These are phyloP conservation scores for Saccharum officinarum DNA, from an alignment of 176 grass and related monocot species.

Conservation along the genomic window DNA sequence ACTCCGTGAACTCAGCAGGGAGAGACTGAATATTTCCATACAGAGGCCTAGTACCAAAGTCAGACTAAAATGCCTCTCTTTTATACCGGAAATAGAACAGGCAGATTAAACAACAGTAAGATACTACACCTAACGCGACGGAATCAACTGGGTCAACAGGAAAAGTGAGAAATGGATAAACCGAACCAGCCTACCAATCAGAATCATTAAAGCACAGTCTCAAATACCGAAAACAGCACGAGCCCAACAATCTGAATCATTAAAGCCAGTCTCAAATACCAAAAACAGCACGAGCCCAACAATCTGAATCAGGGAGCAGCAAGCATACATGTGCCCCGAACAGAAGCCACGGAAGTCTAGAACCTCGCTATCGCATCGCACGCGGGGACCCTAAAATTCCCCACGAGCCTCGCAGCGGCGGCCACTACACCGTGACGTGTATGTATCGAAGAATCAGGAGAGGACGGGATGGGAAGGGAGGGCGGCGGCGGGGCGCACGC, in stretches of 20 bases:
- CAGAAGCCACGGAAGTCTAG: neutral
- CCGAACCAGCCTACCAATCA: neutral
- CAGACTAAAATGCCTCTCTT: neutral
- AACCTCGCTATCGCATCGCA: slow-evolving; percentile 22
- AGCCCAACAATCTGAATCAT: slow-evolving; percentile 19
- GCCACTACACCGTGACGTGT: neutral
- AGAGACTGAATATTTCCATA: neutral
- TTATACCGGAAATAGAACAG: neutral
- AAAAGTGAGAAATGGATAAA: neutral
- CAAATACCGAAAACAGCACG: neutral
- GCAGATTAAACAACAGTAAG: slow-evolving; percentile 35
- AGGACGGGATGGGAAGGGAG: neutral
- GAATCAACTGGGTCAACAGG: neutral
- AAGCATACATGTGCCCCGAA: neutral
- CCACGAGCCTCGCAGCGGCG: neutral
- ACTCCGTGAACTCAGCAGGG: neutral
- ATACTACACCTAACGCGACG: slow-evolving; percentile 6
- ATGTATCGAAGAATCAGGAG: neutral
- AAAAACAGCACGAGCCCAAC: neutral
- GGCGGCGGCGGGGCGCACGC: slow-evolving; percentile 20
- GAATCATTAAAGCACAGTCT: neutral
- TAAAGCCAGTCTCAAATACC: neutral
- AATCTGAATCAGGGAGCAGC: slow-evolving; percentile 15
- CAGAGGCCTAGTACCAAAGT: slow-evolving; percentile 19
- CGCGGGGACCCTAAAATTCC: neutral